These are phyloP conservation scores for Candida lessepsii DNA, from an alignment of 805 yeast genomes.

Conservation along the genomic window DNA sequence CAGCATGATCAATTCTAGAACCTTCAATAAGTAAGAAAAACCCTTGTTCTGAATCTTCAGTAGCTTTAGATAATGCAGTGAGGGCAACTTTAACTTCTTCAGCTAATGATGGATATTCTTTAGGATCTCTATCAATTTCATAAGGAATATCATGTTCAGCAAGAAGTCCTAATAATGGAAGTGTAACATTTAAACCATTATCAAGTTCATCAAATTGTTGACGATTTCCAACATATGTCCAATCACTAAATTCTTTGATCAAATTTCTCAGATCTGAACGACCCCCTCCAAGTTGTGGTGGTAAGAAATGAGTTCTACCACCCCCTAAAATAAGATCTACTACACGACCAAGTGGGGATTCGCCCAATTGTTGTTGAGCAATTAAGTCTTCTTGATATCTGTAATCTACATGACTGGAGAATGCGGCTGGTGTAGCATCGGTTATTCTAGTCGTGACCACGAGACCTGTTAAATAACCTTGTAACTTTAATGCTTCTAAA, in stretches of 20 bases:
- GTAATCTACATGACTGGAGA: constrained; percentile 71
- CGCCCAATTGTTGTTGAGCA: constrained; percentile 84
- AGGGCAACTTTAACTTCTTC: constrained; percentile 77
- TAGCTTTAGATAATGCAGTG: constrained; percentile 61
- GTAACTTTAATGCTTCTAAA: constrained; percentile 79
- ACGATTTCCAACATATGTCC: constrained; percentile 62
- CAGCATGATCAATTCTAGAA: constrained; percentile 92
- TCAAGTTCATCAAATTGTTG: constrained; percentile 53
- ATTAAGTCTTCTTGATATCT: constrained; percentile 79
- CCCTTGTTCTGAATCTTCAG: constrained; percentile 73
- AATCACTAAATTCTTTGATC: constrained; percentile 58
- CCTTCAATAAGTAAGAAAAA: constrained; percentile 87
- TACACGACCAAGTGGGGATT: constrained; percentile 66
- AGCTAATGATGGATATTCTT: constrained; percentile 67
- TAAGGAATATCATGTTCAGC: constrained; percentile 79
- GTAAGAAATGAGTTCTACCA: constrained; percentile 80
- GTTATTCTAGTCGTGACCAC: constrained; percentile 91
- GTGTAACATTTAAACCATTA: constrained; percentile 56
- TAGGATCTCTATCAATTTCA: constrained; percentile 69
- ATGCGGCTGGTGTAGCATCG: constrained; percentile 93
- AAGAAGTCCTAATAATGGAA: constrained; percentile 76
- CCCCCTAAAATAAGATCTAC: constrained; percentile 90
- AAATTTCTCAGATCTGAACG: constrained; percentile 69
- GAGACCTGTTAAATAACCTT: constrained; percentile 79
- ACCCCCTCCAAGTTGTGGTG: constrained; percentile 57